phyloP scores from a whole-genome alignment of 257 asterid species.

The Fraxinus cuspidata region DNA sequence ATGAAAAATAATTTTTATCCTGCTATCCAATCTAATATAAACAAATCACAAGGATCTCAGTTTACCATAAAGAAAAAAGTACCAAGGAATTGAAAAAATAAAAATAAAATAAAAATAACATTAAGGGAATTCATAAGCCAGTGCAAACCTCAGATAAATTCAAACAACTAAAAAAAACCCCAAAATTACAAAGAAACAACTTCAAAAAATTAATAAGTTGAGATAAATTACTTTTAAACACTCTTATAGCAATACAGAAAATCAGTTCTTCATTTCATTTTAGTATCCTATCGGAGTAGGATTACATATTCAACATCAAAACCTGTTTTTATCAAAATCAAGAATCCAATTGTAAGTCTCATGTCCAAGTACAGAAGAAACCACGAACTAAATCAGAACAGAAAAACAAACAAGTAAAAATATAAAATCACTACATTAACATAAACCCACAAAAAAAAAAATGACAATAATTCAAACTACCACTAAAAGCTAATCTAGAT shows the following conservation, averaged over 20 bases:
- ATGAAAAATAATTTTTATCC: background rate
- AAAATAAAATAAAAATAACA: background rate
- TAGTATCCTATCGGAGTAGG: background rate
- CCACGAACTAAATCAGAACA: conserved; percentile 9
- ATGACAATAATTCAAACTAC: conserved; percentile 15
- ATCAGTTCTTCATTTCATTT: background rate
- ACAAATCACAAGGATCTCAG: conserved; percentile 8
- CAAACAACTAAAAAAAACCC: background rate
- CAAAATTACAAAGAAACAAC: background rate
- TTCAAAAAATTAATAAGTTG: conserved; percentile 3
- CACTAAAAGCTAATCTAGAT: conserved; percentile 2
- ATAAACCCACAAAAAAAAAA: conserved; percentile 23
- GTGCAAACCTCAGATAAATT: conserved; percentile 10
- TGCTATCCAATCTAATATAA: conserved; percentile 7
- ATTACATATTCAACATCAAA: no score
- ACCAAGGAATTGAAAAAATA: background rate
- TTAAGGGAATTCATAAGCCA: background rate
- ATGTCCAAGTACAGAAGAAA: conserved; percentile 8
- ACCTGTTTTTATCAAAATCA: conserved; percentile 6
- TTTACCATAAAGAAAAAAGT: background rate
- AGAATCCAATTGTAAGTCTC: conserved; percentile 17
- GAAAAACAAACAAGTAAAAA: conserved; percentile 2
- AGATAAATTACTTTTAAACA: background rate
- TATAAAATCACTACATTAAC: background rate
- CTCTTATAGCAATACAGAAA: background rate